A percentile compares a stretch with the other conserved stretches of the same genome.
Evolutionary conservation across 495 filamentous ascomycete species (phyloP).

Genomic region (Hypomontagnella submonticulosa): DNA sequence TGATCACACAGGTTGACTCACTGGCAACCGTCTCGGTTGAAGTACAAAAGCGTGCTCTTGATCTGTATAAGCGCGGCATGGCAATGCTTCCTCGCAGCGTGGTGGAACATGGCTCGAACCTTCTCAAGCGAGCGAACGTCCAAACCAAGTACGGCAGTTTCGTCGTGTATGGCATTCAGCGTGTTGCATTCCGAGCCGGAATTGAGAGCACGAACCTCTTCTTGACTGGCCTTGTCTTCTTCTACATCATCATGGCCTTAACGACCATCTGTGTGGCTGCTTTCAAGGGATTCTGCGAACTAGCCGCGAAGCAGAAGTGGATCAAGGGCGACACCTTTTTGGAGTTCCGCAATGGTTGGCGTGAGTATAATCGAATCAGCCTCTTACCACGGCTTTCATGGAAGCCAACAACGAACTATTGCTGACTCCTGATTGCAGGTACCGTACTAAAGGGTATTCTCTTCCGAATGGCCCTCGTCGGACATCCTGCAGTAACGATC

Average conservation of each 20-base stretch:
- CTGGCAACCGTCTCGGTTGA: constrained; percentile 82
- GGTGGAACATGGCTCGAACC: constrained; percentile 53
- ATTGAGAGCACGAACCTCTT: constrained; percentile 97
- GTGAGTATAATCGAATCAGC: constrained; percentile 27
- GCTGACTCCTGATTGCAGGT: constrained; percentile 44
- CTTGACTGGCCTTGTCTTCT: constrained; percentile 90
- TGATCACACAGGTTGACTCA: constrained; percentile 79
- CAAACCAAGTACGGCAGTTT: constrained; percentile 64
- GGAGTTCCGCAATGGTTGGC: constrained; percentile 93
- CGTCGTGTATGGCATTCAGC: constrained; percentile 84
- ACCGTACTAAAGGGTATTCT: constrained; percentile 89
- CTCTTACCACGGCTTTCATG: not conserved
- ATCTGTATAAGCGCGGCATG: constrained; percentile 58
- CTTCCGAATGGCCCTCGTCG: constrained; percentile 89
- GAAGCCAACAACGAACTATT: not conserved
- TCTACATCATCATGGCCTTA: constrained; percentile 79
- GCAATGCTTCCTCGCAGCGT: constrained; percentile 63
- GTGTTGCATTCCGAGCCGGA: constrained; percentile 84
- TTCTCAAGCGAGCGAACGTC: constrained; percentile 58
- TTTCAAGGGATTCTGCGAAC: constrained; percentile 84
- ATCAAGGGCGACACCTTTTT: constrained; percentile 89
- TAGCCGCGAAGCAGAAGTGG: constrained; percentile 73
- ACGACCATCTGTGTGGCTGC: constrained; percentile 76
- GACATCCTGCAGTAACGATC: constrained; percentile 90
- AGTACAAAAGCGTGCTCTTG: constrained; percentile 72